phyloP scores from a whole-genome alignment of 495 filamentous ascomycete species.

The Penicillium herquei region DNA sequence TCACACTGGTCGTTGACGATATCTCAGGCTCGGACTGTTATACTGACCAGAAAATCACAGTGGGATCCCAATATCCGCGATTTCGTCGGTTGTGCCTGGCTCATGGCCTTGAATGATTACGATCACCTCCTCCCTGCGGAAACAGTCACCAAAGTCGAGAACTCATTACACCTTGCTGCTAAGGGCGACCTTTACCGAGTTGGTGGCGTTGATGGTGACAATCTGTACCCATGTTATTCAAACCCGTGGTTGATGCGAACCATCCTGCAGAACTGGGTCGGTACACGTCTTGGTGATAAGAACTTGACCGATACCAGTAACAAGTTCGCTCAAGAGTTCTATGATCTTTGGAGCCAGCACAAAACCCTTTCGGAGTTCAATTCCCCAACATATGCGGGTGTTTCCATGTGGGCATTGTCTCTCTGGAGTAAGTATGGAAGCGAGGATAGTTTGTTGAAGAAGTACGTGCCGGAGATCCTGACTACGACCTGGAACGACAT shows the following conservation, averaged over 20 bases:
- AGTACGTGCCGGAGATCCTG: slow-evolving; percentile 28
- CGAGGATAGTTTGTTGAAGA: slow-evolving; percentile 27
- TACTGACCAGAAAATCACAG: slow-evolving; percentile 6
- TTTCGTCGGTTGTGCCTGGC: slow-evolving; percentile 41
- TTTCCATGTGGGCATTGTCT: slow-evolving; percentile 41
- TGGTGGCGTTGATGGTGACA: slow-evolving; percentile 43
- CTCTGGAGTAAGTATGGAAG: slow-evolving; percentile 36
- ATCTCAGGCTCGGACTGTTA: neutral
- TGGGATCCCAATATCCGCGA: slow-evolving; percentile 48
- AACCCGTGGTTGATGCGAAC: slow-evolving; percentile 47
- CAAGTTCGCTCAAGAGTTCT: slow-evolving; percentile 29
- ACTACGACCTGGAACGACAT: slow-evolving; percentile 32
- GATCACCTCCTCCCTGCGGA: slow-evolving; percentile 26
- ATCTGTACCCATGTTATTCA: slow-evolving; percentile 42
- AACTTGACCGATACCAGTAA: slow-evolving; percentile 40
- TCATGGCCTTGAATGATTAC: slow-evolving; percentile 40
- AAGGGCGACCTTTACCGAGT: slow-evolving; percentile 42
- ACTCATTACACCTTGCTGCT: slow-evolving; percentile 34
- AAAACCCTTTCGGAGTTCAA: slow-evolving; percentile 44
- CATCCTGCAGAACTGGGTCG: slow-evolving; percentile 35
- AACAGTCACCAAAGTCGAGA: slow-evolving; percentile 27
- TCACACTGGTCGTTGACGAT: neutral
- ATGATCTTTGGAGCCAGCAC: slow-evolving; percentile 36
- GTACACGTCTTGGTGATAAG: slow-evolving; percentile 28
- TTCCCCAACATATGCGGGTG: slow-evolving; percentile 42